Evolutionary conservation across 352 stramenopile genomes (phyloP).

Genomic region (Phytophthora rubi): DNA sequence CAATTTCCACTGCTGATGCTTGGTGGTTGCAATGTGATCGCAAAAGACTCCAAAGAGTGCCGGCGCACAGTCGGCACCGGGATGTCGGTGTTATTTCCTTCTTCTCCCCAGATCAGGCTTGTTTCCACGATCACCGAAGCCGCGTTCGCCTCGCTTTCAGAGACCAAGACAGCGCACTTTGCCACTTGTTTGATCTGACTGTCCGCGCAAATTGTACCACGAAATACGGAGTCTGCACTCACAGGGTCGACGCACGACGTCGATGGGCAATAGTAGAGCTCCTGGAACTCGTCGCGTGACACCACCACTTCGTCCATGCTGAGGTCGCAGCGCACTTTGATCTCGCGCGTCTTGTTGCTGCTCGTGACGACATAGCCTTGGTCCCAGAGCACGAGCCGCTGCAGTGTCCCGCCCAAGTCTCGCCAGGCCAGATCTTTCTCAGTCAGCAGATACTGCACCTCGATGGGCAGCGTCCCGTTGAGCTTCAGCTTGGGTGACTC

Average conservation of each 20-base stretch:
- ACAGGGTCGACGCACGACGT: conserved; percentile 28
- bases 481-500: conserved; percentile 39
- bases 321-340: conserved; percentile 42
- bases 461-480: conserved; percentile 30
- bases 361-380: conserved; percentile 45
- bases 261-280: conserved; percentile 37
- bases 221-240: conserved; percentile 10
- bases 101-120: conserved; percentile 48
- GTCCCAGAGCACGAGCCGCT: conserved; percentile 69
- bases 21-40: conserved; percentile 43
- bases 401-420: conserved; percentile 50
- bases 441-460: conserved; percentile 39
- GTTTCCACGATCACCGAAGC: conserved; percentile 35
- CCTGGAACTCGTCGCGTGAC: conserved; percentile 31
- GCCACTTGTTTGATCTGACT: conserved; percentile 37
- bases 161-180: conserved; percentile 43
- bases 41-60: conserved; percentile 42
- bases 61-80: conserved; percentile 41
- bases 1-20: conserved; percentile 21
- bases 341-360: conserved; percentile 32
- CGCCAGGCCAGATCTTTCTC: conserved; percentile 36
- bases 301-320: conserved; percentile 56
- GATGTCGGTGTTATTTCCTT: conserved; percentile 52
- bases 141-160: conserved; percentile 23
- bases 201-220: conserved; percentile 34